Conservation (phyloP, 1,284 basidiomycete species). For the Coniferiporia weirii region DNA sequence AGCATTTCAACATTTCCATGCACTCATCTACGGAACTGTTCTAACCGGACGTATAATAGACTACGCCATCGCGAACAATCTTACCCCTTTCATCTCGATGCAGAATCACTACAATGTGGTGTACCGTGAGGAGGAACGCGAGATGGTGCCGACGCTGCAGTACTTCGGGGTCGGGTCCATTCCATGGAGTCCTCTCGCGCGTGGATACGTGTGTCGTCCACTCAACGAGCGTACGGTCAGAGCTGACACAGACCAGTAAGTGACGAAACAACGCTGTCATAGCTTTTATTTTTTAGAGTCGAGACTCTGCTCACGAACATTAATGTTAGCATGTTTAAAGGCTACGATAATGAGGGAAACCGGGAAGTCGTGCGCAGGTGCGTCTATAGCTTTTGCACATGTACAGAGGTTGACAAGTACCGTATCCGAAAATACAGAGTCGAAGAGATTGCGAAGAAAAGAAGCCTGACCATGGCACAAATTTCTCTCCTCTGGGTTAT, state of each 20-base stretch:
- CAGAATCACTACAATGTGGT: constrained; percentile 57
- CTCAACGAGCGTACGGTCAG: constrained; percentile 30
- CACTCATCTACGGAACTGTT: too few species aligned
- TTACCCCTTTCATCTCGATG: constrained; percentile 68
- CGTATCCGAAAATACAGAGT: constrained; percentile 29
- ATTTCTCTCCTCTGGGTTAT: constrained; percentile 49
- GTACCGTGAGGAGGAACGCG: constrained; percentile 65
- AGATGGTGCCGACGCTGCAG: constrained; percentile 60
- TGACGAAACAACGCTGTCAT: background rate
- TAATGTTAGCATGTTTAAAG: background rate
- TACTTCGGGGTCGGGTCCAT: constrained; percentile 32
- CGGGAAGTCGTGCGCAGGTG: constrained; percentile 2
- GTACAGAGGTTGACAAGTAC: background rate
- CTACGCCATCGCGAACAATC: constrained; percentile 46
- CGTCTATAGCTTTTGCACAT: background rate
- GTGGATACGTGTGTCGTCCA: constrained; percentile 42
- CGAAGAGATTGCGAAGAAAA: constrained; percentile 48
- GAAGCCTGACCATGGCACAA: constrained; percentile 51
- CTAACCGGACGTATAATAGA: constrained; percentile 21
- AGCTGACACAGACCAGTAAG: constrained; percentile 13
- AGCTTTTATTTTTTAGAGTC: background rate
- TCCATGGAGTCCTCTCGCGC: constrained; percentile 46
- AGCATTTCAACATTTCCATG: background rate
- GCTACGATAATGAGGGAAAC: constrained; percentile 11
- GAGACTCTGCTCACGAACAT: background rate